phyloP scores from a whole-genome alignment of 257 asterid species.

The Ballota nigra region DNA sequence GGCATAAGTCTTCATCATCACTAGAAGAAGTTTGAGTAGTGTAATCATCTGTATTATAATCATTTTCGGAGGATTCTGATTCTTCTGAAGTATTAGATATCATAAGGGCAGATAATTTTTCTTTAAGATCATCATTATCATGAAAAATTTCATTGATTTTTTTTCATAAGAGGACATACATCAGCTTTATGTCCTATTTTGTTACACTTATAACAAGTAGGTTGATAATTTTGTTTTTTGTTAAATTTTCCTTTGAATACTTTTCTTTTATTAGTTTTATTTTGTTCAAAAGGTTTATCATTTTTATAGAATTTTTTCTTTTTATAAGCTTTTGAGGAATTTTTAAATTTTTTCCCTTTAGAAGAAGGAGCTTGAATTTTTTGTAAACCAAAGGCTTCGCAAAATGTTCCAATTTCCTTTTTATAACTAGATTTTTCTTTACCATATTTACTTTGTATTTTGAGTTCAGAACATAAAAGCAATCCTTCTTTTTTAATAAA shows the following conservation, averaged over 20 bases:
- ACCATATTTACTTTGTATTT: not conserved
- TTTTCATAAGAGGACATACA: not conserved
- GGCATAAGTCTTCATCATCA: too few relatives aligned
- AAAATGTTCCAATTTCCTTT: not conserved
- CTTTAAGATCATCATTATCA: not conserved
- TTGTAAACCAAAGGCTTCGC: not conserved
- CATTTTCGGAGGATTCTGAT: not conserved
- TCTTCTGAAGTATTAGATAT: too few relatives aligned
- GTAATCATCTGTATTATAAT: too few relatives aligned
- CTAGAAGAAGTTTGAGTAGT: too few relatives aligned
- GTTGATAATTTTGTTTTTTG: not conserved
- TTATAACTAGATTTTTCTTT: not conserved
- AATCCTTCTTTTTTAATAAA: not conserved
- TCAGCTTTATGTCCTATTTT: not conserved
- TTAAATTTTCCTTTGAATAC: too few relatives aligned
- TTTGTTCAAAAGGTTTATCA: too few relatives aligned
- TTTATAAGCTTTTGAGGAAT: too few relatives aligned
- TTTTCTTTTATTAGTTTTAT: too few relatives aligned
- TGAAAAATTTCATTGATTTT: not conserved
- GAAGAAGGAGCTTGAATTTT: not conserved
- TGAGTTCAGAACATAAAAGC: not conserved
- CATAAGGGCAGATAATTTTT: not conserved
- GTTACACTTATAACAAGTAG: not conserved
- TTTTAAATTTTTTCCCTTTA: too few relatives aligned
- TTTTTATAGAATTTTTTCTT: too few relatives aligned